Base-by-base conservation (phyloP, 2,329 filamentous ascomycete species). In the Claviceps spartinae region DNA sequence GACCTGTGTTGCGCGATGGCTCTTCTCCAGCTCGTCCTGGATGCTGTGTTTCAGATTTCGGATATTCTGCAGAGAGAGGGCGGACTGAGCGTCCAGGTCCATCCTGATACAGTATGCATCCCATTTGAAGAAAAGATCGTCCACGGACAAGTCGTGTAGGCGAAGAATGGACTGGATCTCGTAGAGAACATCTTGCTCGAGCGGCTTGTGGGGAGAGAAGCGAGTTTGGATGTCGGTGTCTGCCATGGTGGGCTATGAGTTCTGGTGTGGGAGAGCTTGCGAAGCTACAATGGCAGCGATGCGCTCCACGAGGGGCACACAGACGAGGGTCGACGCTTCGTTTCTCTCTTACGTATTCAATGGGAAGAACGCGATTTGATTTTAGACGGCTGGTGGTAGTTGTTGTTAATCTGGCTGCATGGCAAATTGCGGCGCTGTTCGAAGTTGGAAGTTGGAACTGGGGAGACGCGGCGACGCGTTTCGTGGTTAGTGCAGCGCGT, bases 121-220 rank as follows among this genome's bases (percentile, higher is more conserved):
- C 93, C 93, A 98, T 76, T 97, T 97, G 80, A 88, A 96, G 69
- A 88, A 96, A 26, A 97, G 75, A 65, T 97, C 93, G 66, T 97
- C 83, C 37, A 83, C 76, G 16, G 82, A 80, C 55, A 97, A 78
- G 47, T 81, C 82, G 69, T 96, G 88, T 54, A 97, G 75, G 51
- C 84, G 82, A 71, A 93, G 78, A 65, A 95, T 94, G 54, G 88
- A 94, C 64, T 85, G 78, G 58, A 98, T 74, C 70, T 96, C 90
- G 50, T 77, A 72, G 57, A 88, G 72, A 53, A 97, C 79, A 66
- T 97, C 91, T 57, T 82, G 72, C 55, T 88, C 80, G 5, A 97
- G 74, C 40, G 78, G 58, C 52, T 63, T 60, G 57, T 66, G 62
- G 42, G 67, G 66, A 13, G 68, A 65, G 61, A 70, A 70, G 54